A percentile compares a stretch with the other conserved stretches of the same genome.
phyloP scores from a whole-genome alignment of 169 alveolate species.

The Babesia microti region DNA sequence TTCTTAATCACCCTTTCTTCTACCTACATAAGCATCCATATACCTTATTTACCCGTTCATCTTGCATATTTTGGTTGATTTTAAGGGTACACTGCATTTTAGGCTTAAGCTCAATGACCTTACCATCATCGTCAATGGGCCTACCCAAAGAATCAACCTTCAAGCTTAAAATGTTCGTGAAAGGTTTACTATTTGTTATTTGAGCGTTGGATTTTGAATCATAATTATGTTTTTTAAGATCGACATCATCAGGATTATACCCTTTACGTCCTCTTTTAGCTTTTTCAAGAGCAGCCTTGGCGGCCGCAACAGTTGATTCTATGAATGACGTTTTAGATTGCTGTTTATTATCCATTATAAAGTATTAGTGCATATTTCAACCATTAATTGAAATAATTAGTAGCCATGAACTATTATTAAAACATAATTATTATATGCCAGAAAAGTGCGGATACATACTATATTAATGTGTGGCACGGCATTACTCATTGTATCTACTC shows the following conservation, averaged over 20 bases:
- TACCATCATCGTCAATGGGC: conserved; percentile 58
- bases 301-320: conserved; percentile 34
- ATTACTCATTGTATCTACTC: too few relatives aligned
- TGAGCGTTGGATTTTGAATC: conserved; percentile 22
- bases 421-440: too few relatives aligned
- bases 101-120: conserved; percentile 54
- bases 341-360: too few relatives aligned
- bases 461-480: too few relatives aligned
- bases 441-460: too few relatives aligned
- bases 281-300: conserved; percentile 53
- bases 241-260: conserved; percentile 32
- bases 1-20: conserved; percentile 8
- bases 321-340: conserved; percentile 3
- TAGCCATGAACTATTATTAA: too few relatives aligned
- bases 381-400: too few relatives aligned
- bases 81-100: conserved; percentile 52
- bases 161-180: conserved; percentile 28
- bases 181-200: too few relatives aligned
- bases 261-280: conserved; percentile 49
- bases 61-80: conserved; percentile 50
- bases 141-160: conserved; percentile 58
- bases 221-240: conserved; percentile 22
- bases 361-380: too few relatives aligned
- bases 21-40: conserved; percentile 8
- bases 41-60: conserved; percentile 48